Evolutionary conservation across 2,329 filamentous ascomycete species (phyloP), one percentile per base, ranked within the genome.

Genomic region (Ceratocystis huliohia): DNA sequence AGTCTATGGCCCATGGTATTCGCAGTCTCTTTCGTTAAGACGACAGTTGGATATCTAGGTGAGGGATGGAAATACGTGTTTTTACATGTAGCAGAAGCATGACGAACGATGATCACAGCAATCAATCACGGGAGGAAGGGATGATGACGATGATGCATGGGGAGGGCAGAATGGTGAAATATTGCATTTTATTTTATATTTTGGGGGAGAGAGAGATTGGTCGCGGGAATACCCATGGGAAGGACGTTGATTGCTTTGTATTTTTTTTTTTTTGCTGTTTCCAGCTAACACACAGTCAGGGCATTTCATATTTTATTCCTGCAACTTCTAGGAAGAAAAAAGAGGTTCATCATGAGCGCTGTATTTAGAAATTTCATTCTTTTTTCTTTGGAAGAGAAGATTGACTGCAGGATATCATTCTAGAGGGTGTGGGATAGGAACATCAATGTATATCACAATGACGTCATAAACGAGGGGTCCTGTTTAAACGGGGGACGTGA

Each of bases 21-120:
- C 67, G 67, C 37, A 66, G 50, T 59, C 44, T 68, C 25, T 68
- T 68, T 44, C 67, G 67, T 5, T 68, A 41, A 65, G 41, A 53
- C 4, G 10, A n/a, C 15, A 37, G 25, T 28, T n/a, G n/a, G 10
- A 45, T 44, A 15, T 17, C 4, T 25, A 50, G 8, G 10, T 13
- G 3, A 4, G 37, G 37, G 37, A 41, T 13, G 8, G 37, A 13
- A 41, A 41, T 3, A 13, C 37, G 10, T 41, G 37, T 41, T 41
- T 41, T 41, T 41, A 41, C 37, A 41, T 41, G 37, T 28, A 33
- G 13, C 8, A 22, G 30, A 17, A 50, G 46, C 20, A 50, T 22
- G 4, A 53, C 20, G 48, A 41, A 53, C 48, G 48, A 53, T 53
- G 48, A 53, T 53, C 20, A 25, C 48, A 53, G 48, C 7, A 25